phyloP scores from a whole-genome alignment of 1,139 yeast genomes.

The Groenewaldozyma auringiensis region DNA sequence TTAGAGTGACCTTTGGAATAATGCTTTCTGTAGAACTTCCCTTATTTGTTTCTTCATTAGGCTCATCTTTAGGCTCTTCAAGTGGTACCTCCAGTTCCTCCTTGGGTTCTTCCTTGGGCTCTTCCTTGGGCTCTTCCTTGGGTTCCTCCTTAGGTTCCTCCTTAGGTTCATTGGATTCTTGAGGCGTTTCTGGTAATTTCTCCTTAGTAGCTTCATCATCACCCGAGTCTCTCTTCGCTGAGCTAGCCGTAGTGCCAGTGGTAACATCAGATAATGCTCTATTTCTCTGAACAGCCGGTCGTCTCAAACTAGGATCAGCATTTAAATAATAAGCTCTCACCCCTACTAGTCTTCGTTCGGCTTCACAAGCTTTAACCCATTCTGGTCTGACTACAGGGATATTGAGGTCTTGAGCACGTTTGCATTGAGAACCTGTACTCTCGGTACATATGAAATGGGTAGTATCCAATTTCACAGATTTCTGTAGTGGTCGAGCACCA shows the following conservation, averaged over 20 bases:
- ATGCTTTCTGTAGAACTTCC: not conserved
- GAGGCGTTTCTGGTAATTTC: not conserved
- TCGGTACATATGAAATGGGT: conserved; percentile 88
- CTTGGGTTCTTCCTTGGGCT: conserved; percentile 10
- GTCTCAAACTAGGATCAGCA: conserved; percentile 32
- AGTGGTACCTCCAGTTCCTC: conserved; percentile 6
- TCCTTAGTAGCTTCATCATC: not conserved
- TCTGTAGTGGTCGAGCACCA: conserved; percentile 80
- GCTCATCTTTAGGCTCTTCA: conserved; percentile 4
- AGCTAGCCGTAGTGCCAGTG: conserved; percentile 9
- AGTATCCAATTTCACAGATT: conserved; percentile 74
- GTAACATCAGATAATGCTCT: conserved; percentile 25
- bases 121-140: conserved; percentile 17
- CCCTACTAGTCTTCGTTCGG: conserved; percentile 83
- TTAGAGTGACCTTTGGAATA: conserved; percentile 7
- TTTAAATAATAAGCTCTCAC: conserved; percentile 58
- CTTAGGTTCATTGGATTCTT: conserved; percentile 8
- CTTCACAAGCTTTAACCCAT: conserved; percentile 92
- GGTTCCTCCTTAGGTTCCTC: conserved; percentile 13
- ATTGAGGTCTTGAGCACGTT: conserved; percentile 76
- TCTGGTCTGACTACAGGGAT: conserved; percentile 95
- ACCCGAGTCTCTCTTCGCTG: conserved; percentile 1
- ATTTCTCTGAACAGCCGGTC: conserved; percentile 27
- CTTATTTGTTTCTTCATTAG: not conserved
- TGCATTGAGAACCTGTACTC: conserved; percentile 54